These are phyloP conservation scores for Penicillium expansum DNA, from an alignment of 2,329 filamentous ascomycete genomes.

Conservation along the genomic window DNA sequence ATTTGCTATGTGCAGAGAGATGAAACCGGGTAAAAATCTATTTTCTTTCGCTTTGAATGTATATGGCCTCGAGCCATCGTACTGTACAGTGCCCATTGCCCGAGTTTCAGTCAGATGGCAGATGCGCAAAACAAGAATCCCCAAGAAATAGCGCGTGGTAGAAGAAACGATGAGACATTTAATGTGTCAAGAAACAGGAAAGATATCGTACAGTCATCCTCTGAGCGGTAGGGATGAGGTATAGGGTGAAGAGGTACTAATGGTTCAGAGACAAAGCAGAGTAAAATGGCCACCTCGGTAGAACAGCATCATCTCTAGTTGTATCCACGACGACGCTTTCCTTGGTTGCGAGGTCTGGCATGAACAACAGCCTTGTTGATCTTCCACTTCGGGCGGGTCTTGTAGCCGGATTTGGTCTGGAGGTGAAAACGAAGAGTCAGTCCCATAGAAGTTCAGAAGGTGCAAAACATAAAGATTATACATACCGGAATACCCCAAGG, in stretches of 20 bases:
- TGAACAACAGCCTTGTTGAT: conserved; percentile 88
- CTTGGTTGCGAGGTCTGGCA: conserved; percentile 81
- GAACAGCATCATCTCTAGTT: conserved; percentile 35
- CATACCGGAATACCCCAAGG: conserved; percentile 94
- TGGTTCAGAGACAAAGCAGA: conserved; percentile 7
- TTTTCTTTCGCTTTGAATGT: conserved; percentile 16
- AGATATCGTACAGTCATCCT: conserved; percentile 26
- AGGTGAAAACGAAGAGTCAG: conserved; percentile 15
- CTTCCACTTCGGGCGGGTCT: conserved; percentile 85
- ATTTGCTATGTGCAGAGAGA: neutral
- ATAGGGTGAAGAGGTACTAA: conserved; percentile 16
- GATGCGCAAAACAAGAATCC: conserved; percentile 11
- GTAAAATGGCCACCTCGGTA: conserved; percentile 9
- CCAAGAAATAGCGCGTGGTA: conserved; percentile 8
- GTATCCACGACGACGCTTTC: conserved; percentile 74
- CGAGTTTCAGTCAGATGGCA: conserved; percentile 16
- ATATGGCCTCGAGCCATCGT: conserved; percentile 17
- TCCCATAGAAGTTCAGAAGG: conserved; percentile 1
- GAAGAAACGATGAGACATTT: conserved; percentile 12
- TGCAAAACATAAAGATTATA: conserved; percentile 26
- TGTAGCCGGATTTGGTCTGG: conserved; percentile 65
- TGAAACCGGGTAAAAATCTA: conserved; percentile 1
- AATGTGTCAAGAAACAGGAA: conserved; percentile 11
- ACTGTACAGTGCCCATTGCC: conserved; percentile 22
- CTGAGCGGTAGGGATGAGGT: conserved; percentile 15